Evolutionary conservation across 2,329 filamentous ascomycete genomes (phyloP).

Genomic region (Seiridium unicorne): DNA sequence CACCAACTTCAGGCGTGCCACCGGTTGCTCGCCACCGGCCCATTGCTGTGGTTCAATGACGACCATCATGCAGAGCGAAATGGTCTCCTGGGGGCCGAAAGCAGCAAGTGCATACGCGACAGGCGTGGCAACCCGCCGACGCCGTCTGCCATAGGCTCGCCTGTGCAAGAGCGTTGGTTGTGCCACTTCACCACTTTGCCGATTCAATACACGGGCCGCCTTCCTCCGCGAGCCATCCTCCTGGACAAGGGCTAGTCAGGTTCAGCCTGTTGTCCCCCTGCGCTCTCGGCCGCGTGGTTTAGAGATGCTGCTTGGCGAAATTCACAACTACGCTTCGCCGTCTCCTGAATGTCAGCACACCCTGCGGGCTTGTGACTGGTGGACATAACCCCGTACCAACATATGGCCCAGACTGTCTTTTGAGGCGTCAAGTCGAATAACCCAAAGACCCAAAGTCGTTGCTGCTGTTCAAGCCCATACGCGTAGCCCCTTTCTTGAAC

Average conservation of each 20-base stretch:
- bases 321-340: neutral
- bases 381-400: neutral
- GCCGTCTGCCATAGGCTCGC: neutral
- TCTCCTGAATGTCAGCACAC: neutral
- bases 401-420: too few species aligned
- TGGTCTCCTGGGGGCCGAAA: neutral
- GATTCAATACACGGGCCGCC: conserved; percentile 3
- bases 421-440: too few species aligned
- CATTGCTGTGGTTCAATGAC: conserved; percentile 1
- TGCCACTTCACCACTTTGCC: neutral
- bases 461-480: too few species aligned
- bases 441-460: too few species aligned
- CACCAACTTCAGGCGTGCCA: neutral
- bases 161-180: neutral
- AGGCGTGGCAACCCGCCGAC: neutral
- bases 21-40: neutral
- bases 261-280: neutral
- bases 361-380: neutral
- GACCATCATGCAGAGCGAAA: neutral
- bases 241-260: conserved; percentile 2
- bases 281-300: neutral
- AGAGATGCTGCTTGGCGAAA: neutral
- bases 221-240: conserved; percentile 3
- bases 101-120: neutral
- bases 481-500: too few species aligned